Evolutionary conservation across 2,329 filamentous ascomycete species (phyloP).

Genomic region (Exophiala sideris): DNA sequence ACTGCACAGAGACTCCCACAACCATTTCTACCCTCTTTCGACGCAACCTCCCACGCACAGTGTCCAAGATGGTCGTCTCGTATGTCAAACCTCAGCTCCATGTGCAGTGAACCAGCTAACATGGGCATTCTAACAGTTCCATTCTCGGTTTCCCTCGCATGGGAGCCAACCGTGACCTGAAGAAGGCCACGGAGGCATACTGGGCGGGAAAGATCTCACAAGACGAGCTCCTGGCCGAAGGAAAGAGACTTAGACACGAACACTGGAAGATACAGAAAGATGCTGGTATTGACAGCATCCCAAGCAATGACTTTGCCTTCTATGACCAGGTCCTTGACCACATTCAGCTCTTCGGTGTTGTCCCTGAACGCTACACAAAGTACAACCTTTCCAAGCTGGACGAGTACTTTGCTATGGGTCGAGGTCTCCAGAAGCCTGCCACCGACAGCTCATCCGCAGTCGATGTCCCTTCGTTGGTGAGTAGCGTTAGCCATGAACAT

Average conservation of each 20-base stretch:
- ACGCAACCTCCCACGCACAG: conserved; percentile 7
- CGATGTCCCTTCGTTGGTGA: conserved; percentile 79
- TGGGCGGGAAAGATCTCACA: conserved; percentile 95
- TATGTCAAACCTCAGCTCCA: conserved; percentile 36
- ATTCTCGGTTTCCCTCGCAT: conserved; percentile 99
- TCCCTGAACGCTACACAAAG: conserved; percentile 90
- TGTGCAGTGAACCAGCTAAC: conserved; percentile 13
- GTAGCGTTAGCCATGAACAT: conserved; percentile 29
- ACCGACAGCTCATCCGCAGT: conserved; percentile 51
- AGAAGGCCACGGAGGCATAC: conserved; percentile 99
- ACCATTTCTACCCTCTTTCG: conserved; percentile 9
- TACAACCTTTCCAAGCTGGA: conserved; percentile 84
- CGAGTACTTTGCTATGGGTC: conserved; percentile 99
- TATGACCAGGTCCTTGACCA: conserved; percentile 98
- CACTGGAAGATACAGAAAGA: conserved; percentile 99
- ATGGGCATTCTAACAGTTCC: conserved; percentile 45
- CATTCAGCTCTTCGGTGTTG: conserved; percentile 94
- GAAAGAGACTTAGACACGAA: conserved; percentile 90
- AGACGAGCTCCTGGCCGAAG: conserved; percentile 85
- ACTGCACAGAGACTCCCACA: conserved; percentile 19
- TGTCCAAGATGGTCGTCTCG: conserved; percentile 59
- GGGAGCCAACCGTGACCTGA: conserved; percentile 97
- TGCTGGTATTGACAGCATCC: conserved; percentile 94
- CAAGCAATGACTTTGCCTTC: conserved; percentile 98
- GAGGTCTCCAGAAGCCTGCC: conserved; percentile 89